A percentile compares a stretch with the other conserved stretches of the same genome.
Conservation (phyloP, 2,329 filamentous ascomycete species). For the Stachybotrys chlorohalonatus region DNA sequence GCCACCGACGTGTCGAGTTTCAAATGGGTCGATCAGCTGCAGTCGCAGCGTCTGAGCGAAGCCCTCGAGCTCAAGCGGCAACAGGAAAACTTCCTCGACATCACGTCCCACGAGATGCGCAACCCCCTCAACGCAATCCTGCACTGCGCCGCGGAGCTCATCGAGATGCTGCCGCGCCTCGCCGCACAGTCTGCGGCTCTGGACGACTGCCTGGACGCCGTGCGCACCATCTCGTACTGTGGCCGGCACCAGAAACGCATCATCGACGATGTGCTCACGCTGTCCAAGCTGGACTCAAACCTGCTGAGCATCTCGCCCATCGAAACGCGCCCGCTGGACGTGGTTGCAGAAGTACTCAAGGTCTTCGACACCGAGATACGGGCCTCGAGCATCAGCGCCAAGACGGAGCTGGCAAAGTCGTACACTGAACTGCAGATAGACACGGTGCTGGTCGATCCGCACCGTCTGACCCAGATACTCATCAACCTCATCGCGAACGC, state of each 20-base stretch:
- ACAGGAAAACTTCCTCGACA: slow-evolving; percentile 1
- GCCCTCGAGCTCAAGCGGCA: neutral
- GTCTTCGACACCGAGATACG: neutral
- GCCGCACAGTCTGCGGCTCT: neutral
- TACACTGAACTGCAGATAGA: neutral
- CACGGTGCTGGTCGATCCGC: neutral
- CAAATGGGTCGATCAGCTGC: neutral
- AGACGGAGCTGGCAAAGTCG: neutral
- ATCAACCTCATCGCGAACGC: neutral
- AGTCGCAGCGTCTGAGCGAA: neutral
- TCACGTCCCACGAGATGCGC: slow-evolving; percentile 1
- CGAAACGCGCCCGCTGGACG: neutral
- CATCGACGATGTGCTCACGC: neutral
- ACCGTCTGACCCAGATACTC: neutral
- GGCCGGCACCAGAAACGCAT: neutral
- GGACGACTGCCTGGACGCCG: neutral
- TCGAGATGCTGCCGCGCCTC: neutral
- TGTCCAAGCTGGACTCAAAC: neutral
- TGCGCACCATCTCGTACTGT: neutral
- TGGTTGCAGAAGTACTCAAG: neutral
- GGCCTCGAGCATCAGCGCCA: neutral
- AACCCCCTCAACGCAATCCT: neutral
- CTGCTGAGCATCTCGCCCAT: neutral
- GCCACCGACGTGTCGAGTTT: neutral
- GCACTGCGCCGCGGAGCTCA: neutral